Evolutionary conservation across 1,139 yeast genomes (phyloP).

Genomic region (Taphrina wiesneri): DNA sequence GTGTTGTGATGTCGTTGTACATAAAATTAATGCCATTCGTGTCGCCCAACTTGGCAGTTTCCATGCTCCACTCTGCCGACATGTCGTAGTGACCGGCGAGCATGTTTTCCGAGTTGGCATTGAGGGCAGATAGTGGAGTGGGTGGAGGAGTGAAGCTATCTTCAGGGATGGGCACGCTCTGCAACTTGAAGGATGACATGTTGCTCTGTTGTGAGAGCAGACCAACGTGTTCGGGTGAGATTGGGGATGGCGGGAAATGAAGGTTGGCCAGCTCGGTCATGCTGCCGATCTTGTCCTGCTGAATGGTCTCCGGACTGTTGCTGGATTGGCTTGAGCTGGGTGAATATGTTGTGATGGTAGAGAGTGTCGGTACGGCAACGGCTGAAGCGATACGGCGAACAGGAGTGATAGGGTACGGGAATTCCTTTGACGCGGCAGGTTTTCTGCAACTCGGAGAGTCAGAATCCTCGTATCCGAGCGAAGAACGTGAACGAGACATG

Average conservation of each 20-base stretch:
- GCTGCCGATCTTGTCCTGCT: neutral
- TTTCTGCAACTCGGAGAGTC: neutral
- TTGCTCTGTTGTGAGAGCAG: neutral
- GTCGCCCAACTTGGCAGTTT: neutral
- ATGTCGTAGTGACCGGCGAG: conserved; percentile 2
- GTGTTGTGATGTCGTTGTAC: conserved; percentile 2
- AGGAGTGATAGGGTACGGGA: conserved; percentile 21
- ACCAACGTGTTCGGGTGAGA: conserved; percentile 17
- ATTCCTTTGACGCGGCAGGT: conserved; percentile 5
- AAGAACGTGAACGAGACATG: conserved; percentile 10
- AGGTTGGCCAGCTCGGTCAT: neutral
- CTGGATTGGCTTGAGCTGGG: conserved; percentile 2
- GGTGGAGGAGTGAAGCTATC: conserved; percentile 18
- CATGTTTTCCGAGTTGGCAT: neutral
- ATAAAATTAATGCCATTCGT: neutral
- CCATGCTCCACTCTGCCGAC: neutral
- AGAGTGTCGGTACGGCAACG: conserved; percentile 3
- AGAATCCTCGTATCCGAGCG: conserved; percentile 7
- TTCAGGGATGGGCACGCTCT: neutral
- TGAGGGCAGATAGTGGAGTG: conserved; percentile 29
- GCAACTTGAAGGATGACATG: neutral
- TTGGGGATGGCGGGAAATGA: conserved; percentile 20
- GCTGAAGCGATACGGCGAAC: conserved; percentile 14
- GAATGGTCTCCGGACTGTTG: conserved; percentile 1
- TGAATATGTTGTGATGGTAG: neutral